phyloP scores from a whole-genome alignment of 2,329 filamentous ascomycete genomes.

The Leptoxyphium fumago region DNA sequence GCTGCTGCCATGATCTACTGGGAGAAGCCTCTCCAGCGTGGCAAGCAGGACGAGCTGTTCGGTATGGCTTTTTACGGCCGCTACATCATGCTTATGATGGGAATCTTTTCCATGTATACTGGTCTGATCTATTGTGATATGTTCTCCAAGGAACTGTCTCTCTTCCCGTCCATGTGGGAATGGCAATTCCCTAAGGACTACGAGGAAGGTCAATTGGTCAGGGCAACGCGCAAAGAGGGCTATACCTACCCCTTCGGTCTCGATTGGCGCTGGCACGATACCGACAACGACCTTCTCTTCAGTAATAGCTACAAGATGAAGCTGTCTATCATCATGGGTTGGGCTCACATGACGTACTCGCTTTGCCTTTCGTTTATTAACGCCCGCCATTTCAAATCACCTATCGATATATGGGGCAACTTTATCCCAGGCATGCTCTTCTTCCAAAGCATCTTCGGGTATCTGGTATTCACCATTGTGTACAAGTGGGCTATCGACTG shows the following conservation, averaged over 20 bases:
- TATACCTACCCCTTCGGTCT: conserved; percentile 93
- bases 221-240: conserved; percentile 47
- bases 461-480: conserved; percentile 81
- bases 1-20: conserved; percentile 91
- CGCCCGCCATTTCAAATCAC: conserved; percentile 83
- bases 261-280: conserved; percentile 92
- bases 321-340: conserved; percentile 92
- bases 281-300: conserved; percentile 90
- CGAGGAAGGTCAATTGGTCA: conserved; percentile 29
- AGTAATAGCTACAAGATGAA: conserved; percentile 99
- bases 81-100: conserved; percentile 98
- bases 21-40: conserved; percentile 65
- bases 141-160: conserved; percentile 82
- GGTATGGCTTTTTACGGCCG: conserved; percentile 98
- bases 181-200: conserved; percentile 54
- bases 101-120: conserved; percentile 90
- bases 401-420: conserved; percentile 93
- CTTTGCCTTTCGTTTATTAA: conserved; percentile 88
- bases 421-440: conserved; percentile 98
- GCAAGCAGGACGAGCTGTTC: conserved; percentile 94
- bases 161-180: conserved; percentile 83
- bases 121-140: conserved; percentile 95
- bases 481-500: conserved; percentile 97
- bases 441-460: conserved; percentile 98
- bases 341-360: conserved; percentile 98